Conservation (phyloP, 1,284 basidiomycete species). For the Trametes polyzona region DNA sequence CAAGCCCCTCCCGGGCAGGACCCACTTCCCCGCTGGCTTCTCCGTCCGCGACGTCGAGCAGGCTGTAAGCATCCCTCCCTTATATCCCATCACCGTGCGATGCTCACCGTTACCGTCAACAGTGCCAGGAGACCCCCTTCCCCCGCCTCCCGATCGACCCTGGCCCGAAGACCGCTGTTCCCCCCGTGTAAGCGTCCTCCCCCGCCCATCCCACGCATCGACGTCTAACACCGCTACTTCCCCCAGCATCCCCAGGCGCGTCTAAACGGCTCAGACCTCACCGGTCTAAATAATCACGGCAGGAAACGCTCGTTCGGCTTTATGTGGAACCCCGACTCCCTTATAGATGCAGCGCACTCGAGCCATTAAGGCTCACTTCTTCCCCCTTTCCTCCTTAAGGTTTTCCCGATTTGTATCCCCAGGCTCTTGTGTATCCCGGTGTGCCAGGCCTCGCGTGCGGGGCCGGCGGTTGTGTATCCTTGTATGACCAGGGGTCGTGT, state of each 20-base stretch:
- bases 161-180: slow-evolving; percentile 18
- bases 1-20: not conserved
- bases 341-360: not conserved
- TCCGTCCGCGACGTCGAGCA: slow-evolving; percentile 19
- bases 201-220: too few species aligned
- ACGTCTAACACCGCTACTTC: not conserved
- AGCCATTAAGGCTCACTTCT: not conserved
- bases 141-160: slow-evolving; percentile 17
- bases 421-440: not conserved
- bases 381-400: not conserved
- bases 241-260: not conserved
- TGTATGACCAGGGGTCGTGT: not conserved
- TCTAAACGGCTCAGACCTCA: not conserved
- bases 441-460: not conserved
- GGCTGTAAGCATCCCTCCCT: slow-evolving; percentile 19
- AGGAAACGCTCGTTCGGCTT: too few species aligned
- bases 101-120: not conserved
- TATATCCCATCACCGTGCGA: not conserved
- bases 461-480: not conserved
- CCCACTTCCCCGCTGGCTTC: slow-evolving; percentile 17
- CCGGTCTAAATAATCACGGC: not conserved
- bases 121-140: slow-evolving; percentile 18
- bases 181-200: slow-evolving; percentile 5
- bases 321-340: too few species aligned
- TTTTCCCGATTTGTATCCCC: not conserved